Conservation (phyloP, 257 asterid species). For the Plectranthus barbatus region DNA sequence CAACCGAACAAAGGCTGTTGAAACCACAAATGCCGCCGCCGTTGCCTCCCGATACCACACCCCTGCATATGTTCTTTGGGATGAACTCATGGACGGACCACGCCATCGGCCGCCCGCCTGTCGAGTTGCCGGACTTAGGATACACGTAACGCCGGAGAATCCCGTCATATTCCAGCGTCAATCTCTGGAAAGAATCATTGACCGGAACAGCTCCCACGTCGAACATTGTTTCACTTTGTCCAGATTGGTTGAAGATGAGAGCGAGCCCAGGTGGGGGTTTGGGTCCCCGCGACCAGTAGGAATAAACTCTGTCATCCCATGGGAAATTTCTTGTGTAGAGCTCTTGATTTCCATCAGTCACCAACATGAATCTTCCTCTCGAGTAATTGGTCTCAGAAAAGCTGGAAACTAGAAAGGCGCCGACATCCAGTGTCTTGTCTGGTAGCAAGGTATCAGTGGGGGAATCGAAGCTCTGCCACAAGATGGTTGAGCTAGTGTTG, state of each 20-base stretch:
- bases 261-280: conserved; percentile 2
- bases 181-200: conserved; percentile 7
- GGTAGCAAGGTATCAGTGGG: conserved; percentile 29
- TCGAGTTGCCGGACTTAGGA: conserved; percentile 2
- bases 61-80: too few relatives aligned
- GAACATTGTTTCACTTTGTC: conserved; percentile 7
- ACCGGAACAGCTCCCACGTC: neutral
- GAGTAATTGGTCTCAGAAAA: too few relatives aligned
- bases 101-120: conserved; percentile 6
- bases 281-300: conserved; percentile 12
- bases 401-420: neutral
- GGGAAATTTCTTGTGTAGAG: conserved; percentile 17
- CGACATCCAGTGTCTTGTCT: neutral
- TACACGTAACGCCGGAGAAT: too few relatives aligned
- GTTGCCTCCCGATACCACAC: too few relatives aligned
- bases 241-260: conserved; percentile 22
- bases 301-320: neutral
- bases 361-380: too few relatives aligned
- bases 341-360: conserved; percentile 19
- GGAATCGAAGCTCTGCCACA: too few relatives aligned
- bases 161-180: conserved; percentile 24
- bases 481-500: too few relatives aligned
- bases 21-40: too few relatives aligned
- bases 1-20: conserved; percentile 15
- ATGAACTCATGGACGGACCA: too few relatives aligned